Percentiles rank a stretch among this genome's conserved stretches.
Evolutionary conservation across 108 stramenopile species (phyloP).

Genomic region (Bacterosira constricta): DNA sequence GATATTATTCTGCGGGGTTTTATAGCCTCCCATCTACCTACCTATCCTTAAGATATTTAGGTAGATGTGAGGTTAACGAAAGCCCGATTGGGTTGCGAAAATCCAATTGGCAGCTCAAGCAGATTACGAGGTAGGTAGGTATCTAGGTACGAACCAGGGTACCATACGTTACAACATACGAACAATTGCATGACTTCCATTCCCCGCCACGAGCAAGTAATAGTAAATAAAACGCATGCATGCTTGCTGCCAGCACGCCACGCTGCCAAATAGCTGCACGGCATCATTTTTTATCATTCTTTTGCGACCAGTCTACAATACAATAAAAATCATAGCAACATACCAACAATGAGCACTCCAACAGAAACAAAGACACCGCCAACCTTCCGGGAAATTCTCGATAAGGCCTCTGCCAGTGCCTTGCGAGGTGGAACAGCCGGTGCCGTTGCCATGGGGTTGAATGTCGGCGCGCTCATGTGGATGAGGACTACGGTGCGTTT

Average conservation of each 20-base stretch:
- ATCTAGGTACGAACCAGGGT: too few species aligned
- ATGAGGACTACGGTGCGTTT: constrained; percentile 80
- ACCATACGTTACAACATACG: too few species aligned
- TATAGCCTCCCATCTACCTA: too few species aligned
- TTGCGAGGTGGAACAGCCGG: constrained; percentile 87
- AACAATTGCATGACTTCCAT: too few species aligned
- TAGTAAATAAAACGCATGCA: background rate
- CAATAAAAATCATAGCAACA: background rate
- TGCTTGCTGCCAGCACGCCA: background rate
- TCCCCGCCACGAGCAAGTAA: too few species aligned
- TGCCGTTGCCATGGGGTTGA: constrained; percentile 86
- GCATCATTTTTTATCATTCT: background rate
- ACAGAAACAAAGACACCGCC: constrained; percentile 42
- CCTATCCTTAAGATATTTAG: too few species aligned
- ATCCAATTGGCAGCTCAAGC: too few species aligned
- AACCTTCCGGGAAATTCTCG: constrained; percentile 64
- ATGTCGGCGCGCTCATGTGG: constrained; percentile 88
- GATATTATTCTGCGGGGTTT: too few species aligned
- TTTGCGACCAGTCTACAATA: background rate
- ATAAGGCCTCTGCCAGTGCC: constrained; percentile 69
- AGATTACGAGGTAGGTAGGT: too few species aligned
- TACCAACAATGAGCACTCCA: constrained; percentile 4
- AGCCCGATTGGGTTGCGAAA: too few species aligned
- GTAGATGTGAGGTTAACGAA: too few species aligned
- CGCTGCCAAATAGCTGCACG: background rate